Conservation (phyloP, 306 rosid genomes). For the Ziziphus jujuba region DNA sequence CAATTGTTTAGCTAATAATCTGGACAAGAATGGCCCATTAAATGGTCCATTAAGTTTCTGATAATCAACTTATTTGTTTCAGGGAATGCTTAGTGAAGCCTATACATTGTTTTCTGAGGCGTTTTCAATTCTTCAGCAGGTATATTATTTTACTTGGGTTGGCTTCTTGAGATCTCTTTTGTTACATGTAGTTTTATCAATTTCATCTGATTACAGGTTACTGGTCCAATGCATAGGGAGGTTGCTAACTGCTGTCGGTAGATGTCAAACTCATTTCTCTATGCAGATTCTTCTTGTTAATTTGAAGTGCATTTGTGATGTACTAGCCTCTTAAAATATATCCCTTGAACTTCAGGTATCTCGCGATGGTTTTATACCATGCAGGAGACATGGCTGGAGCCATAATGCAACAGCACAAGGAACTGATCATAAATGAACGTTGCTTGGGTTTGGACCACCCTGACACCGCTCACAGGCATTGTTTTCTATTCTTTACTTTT, state of each 20-base stretch:
- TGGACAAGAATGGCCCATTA: not conserved
- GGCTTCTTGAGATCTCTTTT: conserved; percentile 11
- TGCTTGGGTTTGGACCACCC: conserved; percentile 98
- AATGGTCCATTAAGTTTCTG: not conserved
- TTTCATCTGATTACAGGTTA: conserved; percentile 59
- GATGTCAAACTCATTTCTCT: not conserved
- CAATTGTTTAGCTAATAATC: not conserved
- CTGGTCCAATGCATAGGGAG: conserved; percentile 98
- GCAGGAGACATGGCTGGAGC: conserved; percentile 99
- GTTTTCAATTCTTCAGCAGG: conserved; percentile 96
- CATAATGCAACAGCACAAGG: conserved; percentile 96
- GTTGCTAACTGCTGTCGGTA: conserved; percentile 99
- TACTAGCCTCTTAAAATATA: conserved; percentile 9
- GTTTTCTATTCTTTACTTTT: conserved; percentile 18
- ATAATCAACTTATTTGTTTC: conserved; percentile 25
- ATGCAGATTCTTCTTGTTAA: conserved; percentile 21
- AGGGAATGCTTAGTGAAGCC: conserved; percentile 99
- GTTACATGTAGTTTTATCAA: not conserved
- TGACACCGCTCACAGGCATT: conserved; percentile 96
- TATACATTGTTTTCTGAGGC: conserved; percentile 94
- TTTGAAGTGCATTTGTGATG: not conserved
- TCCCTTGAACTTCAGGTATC: conserved; percentile 70
- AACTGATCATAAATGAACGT: conserved; percentile 91
- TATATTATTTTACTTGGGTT: conserved; percentile 29
- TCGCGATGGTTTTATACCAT: conserved; percentile 98